A percentile compares a stretch with the other conserved stretches of the same genome.
Conservation (phyloP, 257 asterid species). For the Nicotiana otophora region DNA sequence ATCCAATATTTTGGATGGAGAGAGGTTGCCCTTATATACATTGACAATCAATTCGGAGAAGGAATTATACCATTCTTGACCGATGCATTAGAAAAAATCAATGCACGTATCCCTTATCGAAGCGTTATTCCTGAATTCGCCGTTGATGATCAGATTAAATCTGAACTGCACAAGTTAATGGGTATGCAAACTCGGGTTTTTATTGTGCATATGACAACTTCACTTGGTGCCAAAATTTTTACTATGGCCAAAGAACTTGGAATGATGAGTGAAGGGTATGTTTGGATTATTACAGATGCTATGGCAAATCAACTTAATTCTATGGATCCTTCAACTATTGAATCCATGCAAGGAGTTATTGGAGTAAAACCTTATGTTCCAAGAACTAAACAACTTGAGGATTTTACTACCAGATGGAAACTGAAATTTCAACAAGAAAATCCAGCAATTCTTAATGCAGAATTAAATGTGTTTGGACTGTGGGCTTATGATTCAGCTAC, state of each 20-base stretch:
- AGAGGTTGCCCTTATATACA: slow-evolving; percentile 38
- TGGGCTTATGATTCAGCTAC: slow-evolving; percentile 50
- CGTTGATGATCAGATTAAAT: slow-evolving; percentile 28
- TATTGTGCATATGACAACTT: slow-evolving; percentile 29
- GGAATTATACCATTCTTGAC: slow-evolving; percentile 40
- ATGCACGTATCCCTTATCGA: slow-evolving; percentile 35
- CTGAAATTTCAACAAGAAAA: slow-evolving; percentile 10
- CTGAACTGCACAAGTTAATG: slow-evolving; percentile 41
- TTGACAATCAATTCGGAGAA: slow-evolving; percentile 41
- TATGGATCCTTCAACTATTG: slow-evolving; percentile 18
- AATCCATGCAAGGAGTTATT: slow-evolving; percentile 50
- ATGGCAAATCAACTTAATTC: slow-evolving; percentile 21
- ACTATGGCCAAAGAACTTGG: slow-evolving; percentile 27
- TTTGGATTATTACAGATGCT: slow-evolving; percentile 46
- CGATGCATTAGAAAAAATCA: slow-evolving; percentile 31
- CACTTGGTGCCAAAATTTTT: slow-evolving; percentile 35
- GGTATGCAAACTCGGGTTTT: slow-evolving; percentile 50
- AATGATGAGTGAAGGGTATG: slow-evolving; percentile 42
- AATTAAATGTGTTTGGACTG: slow-evolving; percentile 29
- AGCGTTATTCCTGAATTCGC: slow-evolving; percentile 30
- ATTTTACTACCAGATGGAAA: slow-evolving; percentile 32
- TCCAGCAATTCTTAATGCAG: slow-evolving; percentile 6
- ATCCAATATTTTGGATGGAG: slow-evolving; percentile 45
- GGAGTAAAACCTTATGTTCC: slow-evolving; percentile 42
- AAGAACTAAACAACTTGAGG: slow-evolving; percentile 16